A percentile compares a stretch with the other conserved stretches of the same genome.
Conservation (phyloP, 2,329 filamentous ascomycete genomes). For the Exophiala lecanii-corni region DNA sequence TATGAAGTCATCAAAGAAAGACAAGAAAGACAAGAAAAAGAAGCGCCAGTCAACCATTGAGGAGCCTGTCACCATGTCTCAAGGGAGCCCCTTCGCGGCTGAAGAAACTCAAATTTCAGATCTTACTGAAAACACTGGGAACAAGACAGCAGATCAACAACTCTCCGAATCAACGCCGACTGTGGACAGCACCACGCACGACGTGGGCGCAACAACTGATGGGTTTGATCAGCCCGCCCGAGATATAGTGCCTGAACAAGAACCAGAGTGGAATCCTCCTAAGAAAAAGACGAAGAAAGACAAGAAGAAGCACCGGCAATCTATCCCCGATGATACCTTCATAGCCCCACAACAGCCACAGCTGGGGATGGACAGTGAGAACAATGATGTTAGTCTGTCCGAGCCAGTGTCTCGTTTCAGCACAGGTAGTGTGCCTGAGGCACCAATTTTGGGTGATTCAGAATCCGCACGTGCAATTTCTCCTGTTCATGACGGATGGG, state of each 20-base stretch:
- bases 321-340: not conserved
- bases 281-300: constrained; percentile 13
- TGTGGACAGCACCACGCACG: not conserved
- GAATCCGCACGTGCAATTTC: not conserved
- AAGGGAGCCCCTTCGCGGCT: not conserved
- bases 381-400: not conserved
- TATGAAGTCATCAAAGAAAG: constrained; percentile 30
- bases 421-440: too few species aligned
- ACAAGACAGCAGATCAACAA: not conserved
- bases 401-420: too few species aligned
- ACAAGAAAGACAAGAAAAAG: constrained; percentile 27
- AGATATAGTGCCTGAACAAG: too few species aligned
- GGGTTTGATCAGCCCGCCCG: not conserved
- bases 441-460: not conserved
- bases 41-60: constrained; percentile 12
- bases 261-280: too few species aligned
- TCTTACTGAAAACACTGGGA: too few species aligned
- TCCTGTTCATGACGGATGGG: not conserved
- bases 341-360: not conserved
- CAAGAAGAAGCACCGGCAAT: constrained; percentile 13
- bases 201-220: not conserved
- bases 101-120: not conserved
- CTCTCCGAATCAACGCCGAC: not conserved
- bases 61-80: not conserved
- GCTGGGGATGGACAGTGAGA: not conserved